Evolutionary conservation across 768 basidiomycete species (phyloP), one percentile per base, ranked within the genome.

Genomic region (Lentinula edodes): DNA sequence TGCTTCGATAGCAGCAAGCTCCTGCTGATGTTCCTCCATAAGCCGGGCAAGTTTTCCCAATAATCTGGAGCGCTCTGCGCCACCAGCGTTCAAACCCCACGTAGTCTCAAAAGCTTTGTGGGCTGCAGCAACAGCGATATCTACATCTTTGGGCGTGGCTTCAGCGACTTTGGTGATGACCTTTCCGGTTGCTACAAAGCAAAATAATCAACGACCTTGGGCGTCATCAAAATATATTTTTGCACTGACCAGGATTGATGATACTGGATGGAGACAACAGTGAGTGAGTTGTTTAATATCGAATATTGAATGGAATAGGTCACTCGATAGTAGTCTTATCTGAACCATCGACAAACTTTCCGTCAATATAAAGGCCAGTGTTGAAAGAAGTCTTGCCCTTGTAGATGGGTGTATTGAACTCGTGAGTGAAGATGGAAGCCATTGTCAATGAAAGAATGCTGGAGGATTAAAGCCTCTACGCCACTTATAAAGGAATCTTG

Each of bases 361-460:
- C 86, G 67, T 83, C 77, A 69, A 93, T 90, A 76, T 86, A 93
- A 60, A 91, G 67, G 36, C 90, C 88, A 3, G 85, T 83, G 62
- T 71, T 68, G 62, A 85, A 74, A 7, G 69, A 70, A 52, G 74
- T 69, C 60, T 74, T 75, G 13, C 79, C 81, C 69, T 80, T 83
- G 79, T 67, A 84, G 60, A 69, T 56, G 48, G 67, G 69, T 6
- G 74, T 76, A 48, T 81, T 65, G 60, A 83, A 83, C 18, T 74
- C 48, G 39, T 54, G 34, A 18, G 52, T 56, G 45, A 61, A 56
- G 28, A 45, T 34, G 34, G 42, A 42, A 41, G 52, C 8, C 52
- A 53, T 46, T 20, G 41, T 55, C 15, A 52, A 32, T 18, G 51
- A 20, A 20, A 18, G 6, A 23, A n/a, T 16, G 15, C 15, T 20